These are phyloP conservation scores for Rhododendron williamsianum DNA, from an alignment of 148 eudicot genomes.

Conservation along the genomic window DNA sequence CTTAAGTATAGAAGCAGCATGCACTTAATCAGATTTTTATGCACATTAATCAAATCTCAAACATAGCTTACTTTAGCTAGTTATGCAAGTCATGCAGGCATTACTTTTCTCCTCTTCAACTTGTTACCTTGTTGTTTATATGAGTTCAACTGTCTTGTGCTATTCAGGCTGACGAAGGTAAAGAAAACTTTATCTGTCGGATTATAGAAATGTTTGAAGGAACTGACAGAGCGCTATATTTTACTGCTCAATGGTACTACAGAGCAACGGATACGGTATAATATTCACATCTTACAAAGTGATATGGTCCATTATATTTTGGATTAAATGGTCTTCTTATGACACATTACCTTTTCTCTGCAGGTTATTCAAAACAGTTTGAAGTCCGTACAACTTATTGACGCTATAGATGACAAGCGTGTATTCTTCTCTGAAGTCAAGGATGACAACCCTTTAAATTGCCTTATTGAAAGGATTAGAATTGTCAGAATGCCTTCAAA, in stretches of 20 bases:
- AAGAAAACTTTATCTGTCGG: constrained; percentile 43
- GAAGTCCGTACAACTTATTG: constrained; percentile 17
- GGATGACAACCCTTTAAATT: constrained; percentile 70
- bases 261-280: constrained; percentile 71
- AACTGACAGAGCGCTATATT: constrained; percentile 39
- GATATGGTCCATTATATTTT: not conserved
- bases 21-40: no score
- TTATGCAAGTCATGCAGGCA: no score
- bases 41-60: no score
- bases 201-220: constrained; percentile 71
- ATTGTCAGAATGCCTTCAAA: constrained; percentile 38
- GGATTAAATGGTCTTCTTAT: not conserved
- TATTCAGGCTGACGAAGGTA: constrained; percentile 47
- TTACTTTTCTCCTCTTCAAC: no score
- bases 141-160: not conserved
- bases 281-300: not conserved
- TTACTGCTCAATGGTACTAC: constrained; percentile 77
- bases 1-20: no score
- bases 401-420: constrained; percentile 46
- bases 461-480: constrained; percentile 47
- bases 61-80: no score
- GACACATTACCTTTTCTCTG: not conserved
- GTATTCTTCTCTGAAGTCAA: constrained; percentile 58
- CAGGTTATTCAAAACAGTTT: constrained; percentile 46
- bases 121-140: not conserved